Evolutionary conservation across 495 filamentous ascomycete species (phyloP).

Genomic region (Pseudoneurospora amorphoporcata): DNA sequence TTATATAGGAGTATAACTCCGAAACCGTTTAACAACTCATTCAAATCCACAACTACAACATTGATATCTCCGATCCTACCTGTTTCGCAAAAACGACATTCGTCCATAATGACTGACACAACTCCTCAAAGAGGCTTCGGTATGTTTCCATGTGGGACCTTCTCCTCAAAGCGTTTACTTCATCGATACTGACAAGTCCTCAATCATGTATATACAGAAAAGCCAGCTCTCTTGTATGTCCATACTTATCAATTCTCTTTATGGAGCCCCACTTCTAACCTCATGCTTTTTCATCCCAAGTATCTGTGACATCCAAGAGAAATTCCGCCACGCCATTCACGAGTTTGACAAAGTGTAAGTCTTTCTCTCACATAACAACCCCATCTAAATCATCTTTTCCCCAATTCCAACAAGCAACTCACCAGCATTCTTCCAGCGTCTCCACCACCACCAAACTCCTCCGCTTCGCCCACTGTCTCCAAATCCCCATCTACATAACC

Average conservation of each 20-base stretch:
- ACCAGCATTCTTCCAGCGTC: conserved; percentile 24
- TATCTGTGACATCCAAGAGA: conserved; percentile 93
- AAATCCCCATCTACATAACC: conserved; percentile 71
- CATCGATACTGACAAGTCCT: neutral
- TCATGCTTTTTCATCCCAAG: conserved; percentile 39
- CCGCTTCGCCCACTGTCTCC: conserved; percentile 45
- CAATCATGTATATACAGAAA: conserved; percentile 33
- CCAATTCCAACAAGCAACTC: too few species aligned
- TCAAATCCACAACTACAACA: neutral
- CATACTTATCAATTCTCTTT: too few species aligned
- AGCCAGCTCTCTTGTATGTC: conserved; percentile 59
- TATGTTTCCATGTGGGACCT: conserved; percentile 11
- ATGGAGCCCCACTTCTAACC: neutral
- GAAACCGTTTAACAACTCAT: neutral
- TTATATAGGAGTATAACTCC: neutral
- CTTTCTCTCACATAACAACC: neutral
- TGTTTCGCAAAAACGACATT: neutral
- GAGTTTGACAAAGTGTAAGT: conserved; percentile 71
- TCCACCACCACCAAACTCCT: conserved; percentile 45
- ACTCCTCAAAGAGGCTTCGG: conserved; percentile 28
- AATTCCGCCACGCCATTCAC: conserved; percentile 71
- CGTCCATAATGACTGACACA: conserved; percentile 17
- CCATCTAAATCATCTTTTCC: neutral
- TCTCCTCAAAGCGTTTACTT: neutral
- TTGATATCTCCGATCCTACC: neutral